Conservation (phyloP, 1,284 basidiomycete genomes). For the Sanguinoderma infundibulare region DNA sequence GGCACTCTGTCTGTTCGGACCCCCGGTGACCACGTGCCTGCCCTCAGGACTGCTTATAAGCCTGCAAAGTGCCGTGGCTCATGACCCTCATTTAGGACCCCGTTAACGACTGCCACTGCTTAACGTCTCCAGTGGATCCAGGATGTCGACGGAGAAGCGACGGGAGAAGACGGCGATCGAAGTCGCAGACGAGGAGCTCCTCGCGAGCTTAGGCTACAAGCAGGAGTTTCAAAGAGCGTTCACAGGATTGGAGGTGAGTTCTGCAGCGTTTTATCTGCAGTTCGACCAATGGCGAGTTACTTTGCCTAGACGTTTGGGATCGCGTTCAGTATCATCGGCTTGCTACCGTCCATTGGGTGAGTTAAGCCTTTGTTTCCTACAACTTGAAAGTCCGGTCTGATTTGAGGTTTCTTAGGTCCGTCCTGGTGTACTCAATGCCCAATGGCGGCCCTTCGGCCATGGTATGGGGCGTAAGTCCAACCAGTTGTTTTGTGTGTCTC, state of each 20-base stretch:
- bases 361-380: neutral
- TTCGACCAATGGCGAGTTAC: neutral
- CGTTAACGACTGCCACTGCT: neutral
- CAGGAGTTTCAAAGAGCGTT: conserved; percentile 76
- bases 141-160: conserved; percentile 17
- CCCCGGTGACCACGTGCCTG: conserved; percentile 9
- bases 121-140: neutral
- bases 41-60: neutral
- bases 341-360: conserved; percentile 46
- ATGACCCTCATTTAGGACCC: conserved; percentile 4
- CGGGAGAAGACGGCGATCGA: conserved; percentile 25
- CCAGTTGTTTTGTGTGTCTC: neutral
- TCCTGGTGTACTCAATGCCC: conserved; percentile 73
- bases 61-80: conserved; percentile 1
- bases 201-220: conserved; percentile 65
- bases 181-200: conserved; percentile 44
- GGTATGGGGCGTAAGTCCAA: conserved; percentile 72
- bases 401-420: conserved; percentile 54
- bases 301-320: conserved; percentile 58
- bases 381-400: conserved; percentile 23
- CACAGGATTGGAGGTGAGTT: conserved; percentile 58
- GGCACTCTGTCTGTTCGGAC: conserved; percentile 5
- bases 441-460: conserved; percentile 82
- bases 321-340: conserved; percentile 68
- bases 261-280: neutral